These are phyloP conservation scores for Wallacemonas sp. DNA, from an alignment of 208 protist genomes.

Conservation along the genomic window DNA sequence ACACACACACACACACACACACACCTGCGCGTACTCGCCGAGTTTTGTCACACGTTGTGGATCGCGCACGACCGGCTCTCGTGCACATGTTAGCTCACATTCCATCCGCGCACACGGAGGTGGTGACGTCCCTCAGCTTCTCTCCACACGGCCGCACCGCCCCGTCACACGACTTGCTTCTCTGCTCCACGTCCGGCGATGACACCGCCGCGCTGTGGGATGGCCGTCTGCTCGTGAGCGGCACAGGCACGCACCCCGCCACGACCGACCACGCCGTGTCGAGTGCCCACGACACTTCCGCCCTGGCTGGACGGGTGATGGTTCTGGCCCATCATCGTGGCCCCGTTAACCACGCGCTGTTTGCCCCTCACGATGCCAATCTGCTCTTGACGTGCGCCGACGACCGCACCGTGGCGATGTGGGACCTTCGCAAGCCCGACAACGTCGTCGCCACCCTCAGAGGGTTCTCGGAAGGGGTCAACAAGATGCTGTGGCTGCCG, in stretches of 20 bases:
- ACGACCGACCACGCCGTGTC: slow-evolving; percentile 9
- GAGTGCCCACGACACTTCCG: background rate
- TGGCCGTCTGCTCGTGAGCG: slow-evolving; percentile 12
- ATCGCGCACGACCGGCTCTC: too few relatives aligned
- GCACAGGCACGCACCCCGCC: background rate
- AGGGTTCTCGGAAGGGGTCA: slow-evolving; percentile 75
- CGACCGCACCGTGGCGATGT: slow-evolving; percentile 69
- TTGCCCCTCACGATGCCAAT: slow-evolving; percentile 35
- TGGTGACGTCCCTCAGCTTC: slow-evolving; percentile 75
- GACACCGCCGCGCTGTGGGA: slow-evolving; percentile 85
- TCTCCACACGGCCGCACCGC: slow-evolving; percentile 37
- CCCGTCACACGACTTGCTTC: slow-evolving; percentile 17
- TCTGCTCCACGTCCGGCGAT: slow-evolving; percentile 84
- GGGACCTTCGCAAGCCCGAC: slow-evolving; percentile 59
- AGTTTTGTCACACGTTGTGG: too few relatives aligned
- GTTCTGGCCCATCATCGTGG: slow-evolving; percentile 44
- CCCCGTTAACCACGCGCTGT: slow-evolving; percentile 76
- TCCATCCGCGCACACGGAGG: slow-evolving; percentile 61
- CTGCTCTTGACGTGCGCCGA: slow-evolving; percentile 70
- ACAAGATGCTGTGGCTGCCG: slow-evolving; percentile 72
- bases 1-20: background rate
- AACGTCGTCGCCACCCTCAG: slow-evolving; percentile 34
- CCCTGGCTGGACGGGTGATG: slow-evolving; percentile 21
- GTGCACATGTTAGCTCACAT: slow-evolving; percentile 1
- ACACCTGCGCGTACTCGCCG: slow-evolving; percentile 30